Evolutionary conservation across 139 green algal species (phyloP).

Genomic region (Trebouxia sp.): DNA sequence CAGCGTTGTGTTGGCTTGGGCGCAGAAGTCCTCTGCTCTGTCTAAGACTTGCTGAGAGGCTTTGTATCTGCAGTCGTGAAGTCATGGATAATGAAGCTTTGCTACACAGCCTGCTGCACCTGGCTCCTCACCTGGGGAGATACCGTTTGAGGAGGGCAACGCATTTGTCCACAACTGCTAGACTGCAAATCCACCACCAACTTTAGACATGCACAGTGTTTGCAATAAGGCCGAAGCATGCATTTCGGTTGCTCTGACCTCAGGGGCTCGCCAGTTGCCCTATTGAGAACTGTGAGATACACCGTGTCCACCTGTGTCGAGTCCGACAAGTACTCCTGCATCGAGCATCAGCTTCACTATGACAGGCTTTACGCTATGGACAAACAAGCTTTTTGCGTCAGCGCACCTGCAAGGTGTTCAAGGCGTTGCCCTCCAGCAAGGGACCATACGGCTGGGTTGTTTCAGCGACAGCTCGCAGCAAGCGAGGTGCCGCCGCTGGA

Average conservation of each 20-base stretch:
- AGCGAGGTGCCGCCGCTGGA: neutral
- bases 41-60: constrained; percentile 4
- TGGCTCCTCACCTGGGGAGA: neutral
- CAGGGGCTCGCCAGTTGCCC: constrained; percentile 17
- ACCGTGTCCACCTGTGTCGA: neutral
- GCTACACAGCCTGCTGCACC: too few species aligned
- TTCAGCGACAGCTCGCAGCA: constrained; percentile 22
- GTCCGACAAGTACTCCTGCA: constrained; percentile 28
- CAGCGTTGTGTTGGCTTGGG: neutral
- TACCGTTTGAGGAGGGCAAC: constrained; percentile 25
- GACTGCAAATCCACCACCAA: neutral
- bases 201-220: too few species aligned
- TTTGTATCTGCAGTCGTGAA: neutral
- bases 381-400: too few species aligned
- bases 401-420: constrained; percentile 29
- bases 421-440: constrained; percentile 16
- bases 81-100: too few species aligned
- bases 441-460: constrained; percentile 31
- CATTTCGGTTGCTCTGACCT: neutral
- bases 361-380: too few species aligned
- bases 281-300: constrained; percentile 1
- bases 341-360: too few species aligned
- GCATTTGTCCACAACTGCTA: constrained; percentile 30
- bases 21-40: constrained; percentile 1
- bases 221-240: too few species aligned